Conservation (phyloP, 208 protist species). For the Wallacemonas sp. region DNA sequence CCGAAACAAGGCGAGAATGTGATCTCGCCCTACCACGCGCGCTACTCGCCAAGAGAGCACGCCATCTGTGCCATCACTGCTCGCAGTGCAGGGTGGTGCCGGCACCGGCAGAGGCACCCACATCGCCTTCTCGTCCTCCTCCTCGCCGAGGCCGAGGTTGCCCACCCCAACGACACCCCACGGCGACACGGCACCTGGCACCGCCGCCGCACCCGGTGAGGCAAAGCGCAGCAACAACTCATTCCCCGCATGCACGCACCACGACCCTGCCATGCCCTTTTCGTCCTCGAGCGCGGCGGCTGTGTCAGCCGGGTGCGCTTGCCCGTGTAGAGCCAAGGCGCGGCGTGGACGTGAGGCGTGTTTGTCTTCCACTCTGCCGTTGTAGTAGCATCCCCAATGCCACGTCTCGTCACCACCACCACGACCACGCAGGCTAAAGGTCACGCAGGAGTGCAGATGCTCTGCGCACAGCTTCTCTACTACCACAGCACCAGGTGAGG, state of each 20-base stretch:
- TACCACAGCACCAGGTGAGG: constrained; percentile 14
- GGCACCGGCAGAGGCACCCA: constrained; percentile 28
- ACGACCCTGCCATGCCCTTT: too few species aligned
- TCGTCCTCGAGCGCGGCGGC: too few species aligned
- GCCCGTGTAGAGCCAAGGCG: too few species aligned
- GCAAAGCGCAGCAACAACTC: constrained; percentile 54
- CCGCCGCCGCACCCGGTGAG: neutral
- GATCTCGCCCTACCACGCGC: constrained; percentile 46
- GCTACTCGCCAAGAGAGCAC: constrained; percentile 14
- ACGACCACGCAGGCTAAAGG: constrained; percentile 14
- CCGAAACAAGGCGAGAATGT: constrained; percentile 36
- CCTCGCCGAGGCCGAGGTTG: constrained; percentile 52
- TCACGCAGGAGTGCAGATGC: constrained; percentile 77
- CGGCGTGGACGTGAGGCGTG: constrained; percentile 56
- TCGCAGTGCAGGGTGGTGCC: too few species aligned
- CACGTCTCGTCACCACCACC: constrained; percentile 8
- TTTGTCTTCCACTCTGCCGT: constrained; percentile 56
- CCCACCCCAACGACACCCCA: constrained; percentile 49
- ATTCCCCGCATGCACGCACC: constrained; percentile 59
- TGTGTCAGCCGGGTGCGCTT: too few species aligned
- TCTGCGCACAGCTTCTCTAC: constrained; percentile 59
- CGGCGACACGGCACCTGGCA: neutral
- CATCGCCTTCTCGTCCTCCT: constrained; percentile 31
- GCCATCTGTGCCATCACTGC: too few species aligned
- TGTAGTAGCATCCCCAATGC: constrained; percentile 91